Conservation (phyloP, 495 filamentous ascomycete genomes). For the Aspergillus funiculosus region DNA sequence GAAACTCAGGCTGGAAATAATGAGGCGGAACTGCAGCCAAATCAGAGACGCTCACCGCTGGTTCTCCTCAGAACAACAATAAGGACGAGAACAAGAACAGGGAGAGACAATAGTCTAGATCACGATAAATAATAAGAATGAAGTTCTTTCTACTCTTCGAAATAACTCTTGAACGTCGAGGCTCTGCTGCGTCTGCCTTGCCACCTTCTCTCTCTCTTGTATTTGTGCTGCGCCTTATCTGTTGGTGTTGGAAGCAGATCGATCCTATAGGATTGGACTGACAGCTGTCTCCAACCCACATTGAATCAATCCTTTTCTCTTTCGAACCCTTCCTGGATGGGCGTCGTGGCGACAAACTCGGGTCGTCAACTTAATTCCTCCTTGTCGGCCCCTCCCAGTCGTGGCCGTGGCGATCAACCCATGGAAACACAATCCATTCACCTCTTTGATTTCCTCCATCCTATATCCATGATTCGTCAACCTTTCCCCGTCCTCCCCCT, state of each 20-base stretch:
- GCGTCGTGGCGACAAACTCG: conserved; percentile 15
- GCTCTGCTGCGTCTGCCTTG: conserved; percentile 4
- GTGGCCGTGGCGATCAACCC: conserved; percentile 17
- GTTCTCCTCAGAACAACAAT: conserved; percentile 9
- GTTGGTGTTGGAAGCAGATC: too few relatives aligned
- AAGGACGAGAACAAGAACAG: conserved; percentile 3
- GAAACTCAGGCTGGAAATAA: conserved; percentile 11
- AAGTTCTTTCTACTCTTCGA: too few relatives aligned
- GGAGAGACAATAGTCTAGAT: not conserved
- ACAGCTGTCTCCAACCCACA: too few relatives aligned
- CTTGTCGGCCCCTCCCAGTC: conserved; percentile 5
- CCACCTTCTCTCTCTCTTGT: conserved; percentile 1
- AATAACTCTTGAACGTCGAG: too few relatives aligned
- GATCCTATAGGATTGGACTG: too few relatives aligned
- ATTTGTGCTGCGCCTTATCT: not conserved
- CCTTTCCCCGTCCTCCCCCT: conserved; percentile 8
- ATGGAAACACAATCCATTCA: conserved; percentile 15
- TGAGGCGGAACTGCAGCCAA: conserved; percentile 26
- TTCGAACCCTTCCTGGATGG: not conserved
- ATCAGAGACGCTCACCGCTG: conserved; percentile 22
- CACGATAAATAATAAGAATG: too few relatives aligned
- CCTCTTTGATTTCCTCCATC: conserved; percentile 4
- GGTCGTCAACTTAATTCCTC: conserved; percentile 6
- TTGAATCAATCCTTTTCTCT: not conserved
- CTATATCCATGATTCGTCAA: conserved; percentile 22